Evolutionary conservation across 768 basidiomycete species (phyloP), one percentile per base, ranked within the genome.

Genomic region (Podaxis sp.): DNA sequence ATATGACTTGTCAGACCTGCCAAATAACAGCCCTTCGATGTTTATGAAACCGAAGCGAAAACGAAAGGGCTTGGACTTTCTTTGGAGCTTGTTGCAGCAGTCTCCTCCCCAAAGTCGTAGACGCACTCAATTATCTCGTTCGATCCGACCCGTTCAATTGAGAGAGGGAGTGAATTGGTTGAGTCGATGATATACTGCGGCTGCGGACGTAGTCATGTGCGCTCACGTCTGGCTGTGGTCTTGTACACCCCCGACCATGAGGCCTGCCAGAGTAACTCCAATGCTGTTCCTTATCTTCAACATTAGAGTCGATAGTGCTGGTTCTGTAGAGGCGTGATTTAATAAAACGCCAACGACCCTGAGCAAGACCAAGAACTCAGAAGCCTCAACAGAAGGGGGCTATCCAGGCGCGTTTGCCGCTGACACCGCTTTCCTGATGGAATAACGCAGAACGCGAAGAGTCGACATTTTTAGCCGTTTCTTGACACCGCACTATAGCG

Each of bases 401-500:
- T 16, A 44, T 44, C 42, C 5, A 9, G 42, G 21, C 16, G 28
- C 44, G 51, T 61, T 61, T 61, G 59, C 59, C 59, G 59, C 59
- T 50, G 42, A 61, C 59, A 61, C 59, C 44, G 59, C 59, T 61
- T 61, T 61, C 44, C 28, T 55, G 46, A 61, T 55, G 25, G 42
- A 53, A 53, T 37, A 53, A n/a, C 42, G 9, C 18, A 36, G 35
- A 38, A 36, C n/a, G 18, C 37, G 52, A 37, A 14, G 13, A 23
- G 13, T 54, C 25, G 52, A 21, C 36, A 14, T 38, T 54, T 36
- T 54, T 54, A 25, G 28, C 7, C 32, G 32, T 32, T 42, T 42
- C 40, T 42, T 48, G 13, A 25, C 47, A 48, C 47, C 11, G 47
- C 47, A 25, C 13, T 16, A 18, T 10, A 18, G 40, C 13, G 40